Percentiles rank a stretch among this genome's conserved stretches.
Evolutionary conservation across 129 eudicot genomes (phyloP).

Genomic region (Smallanthus sonchifolius): DNA sequence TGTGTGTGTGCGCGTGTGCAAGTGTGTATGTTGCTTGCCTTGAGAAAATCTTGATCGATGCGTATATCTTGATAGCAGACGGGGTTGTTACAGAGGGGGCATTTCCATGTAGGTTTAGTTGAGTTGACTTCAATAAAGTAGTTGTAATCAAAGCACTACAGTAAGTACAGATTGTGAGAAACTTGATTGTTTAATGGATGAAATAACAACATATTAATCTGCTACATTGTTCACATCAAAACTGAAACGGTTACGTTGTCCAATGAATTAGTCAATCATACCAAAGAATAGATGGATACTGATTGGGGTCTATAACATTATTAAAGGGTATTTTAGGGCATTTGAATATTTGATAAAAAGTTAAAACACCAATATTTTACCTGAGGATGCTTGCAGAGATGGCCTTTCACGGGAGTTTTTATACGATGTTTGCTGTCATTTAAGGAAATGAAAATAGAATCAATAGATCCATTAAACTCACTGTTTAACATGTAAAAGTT

Average conservation of each 20-base stretch:
- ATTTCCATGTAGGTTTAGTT: slow-evolving; percentile 36
- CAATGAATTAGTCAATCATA: background rate
- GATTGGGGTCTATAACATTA: background rate
- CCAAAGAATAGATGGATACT: background rate
- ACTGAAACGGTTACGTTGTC: background rate
- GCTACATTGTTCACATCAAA: background rate
- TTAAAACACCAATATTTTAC: slow-evolving; percentile 15
- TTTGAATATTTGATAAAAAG: background rate
- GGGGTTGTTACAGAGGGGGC: slow-evolving; percentile 39
- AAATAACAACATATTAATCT: background rate
- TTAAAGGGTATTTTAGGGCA: background rate
- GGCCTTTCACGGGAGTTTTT: slow-evolving; percentile 34
- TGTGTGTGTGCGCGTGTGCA: background rate
- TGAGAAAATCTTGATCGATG: slow-evolving; percentile 34
- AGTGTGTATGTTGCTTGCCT: slow-evolving; percentile 28
- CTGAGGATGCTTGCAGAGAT: slow-evolving; percentile 43
- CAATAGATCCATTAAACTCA: background rate
- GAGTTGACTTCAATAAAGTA: slow-evolving; percentile 35
- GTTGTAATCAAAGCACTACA: slow-evolving; percentile 52
- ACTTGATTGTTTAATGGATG: background rate
- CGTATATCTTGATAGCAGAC: slow-evolving; percentile 39
- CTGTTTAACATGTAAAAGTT: background rate
- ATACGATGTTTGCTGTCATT: slow-evolving; percentile 24
- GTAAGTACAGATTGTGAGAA: background rate
- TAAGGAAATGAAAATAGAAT: background rate